Conservation (phyloP, 2,329 filamentous ascomycete genomes). For the Emericellopsis atlantica region DNA sequence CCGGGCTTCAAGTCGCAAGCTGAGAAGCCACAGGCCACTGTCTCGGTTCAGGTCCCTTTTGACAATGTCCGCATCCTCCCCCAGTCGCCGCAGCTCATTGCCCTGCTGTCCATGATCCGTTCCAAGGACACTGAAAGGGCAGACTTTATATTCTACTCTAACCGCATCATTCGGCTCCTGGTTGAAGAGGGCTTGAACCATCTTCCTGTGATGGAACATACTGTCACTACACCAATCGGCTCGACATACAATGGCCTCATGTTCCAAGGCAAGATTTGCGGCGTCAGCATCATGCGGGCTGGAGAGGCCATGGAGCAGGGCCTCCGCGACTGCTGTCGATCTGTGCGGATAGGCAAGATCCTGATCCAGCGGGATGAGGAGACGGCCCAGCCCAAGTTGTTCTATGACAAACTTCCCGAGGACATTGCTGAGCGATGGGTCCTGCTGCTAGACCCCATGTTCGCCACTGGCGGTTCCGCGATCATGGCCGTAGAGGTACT, state of each 20-base stretch:
- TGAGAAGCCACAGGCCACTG: conserved; percentile 76
- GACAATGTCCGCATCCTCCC: conserved; percentile 83
- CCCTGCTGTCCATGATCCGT: conserved; percentile 92
- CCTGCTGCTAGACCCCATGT: conserved; percentile 93
- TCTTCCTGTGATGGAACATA: conserved; percentile 78
- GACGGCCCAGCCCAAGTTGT: conserved; percentile 80
- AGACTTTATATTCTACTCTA: conserved; percentile 99
- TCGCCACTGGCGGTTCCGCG: conserved; percentile 91
- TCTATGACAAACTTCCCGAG: conserved; percentile 93
- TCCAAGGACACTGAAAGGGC: conserved; percentile 81
- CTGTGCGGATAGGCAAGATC: conserved; percentile 97
- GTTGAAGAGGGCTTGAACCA: conserved; percentile 98
- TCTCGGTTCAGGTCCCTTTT: conserved; percentile 70
- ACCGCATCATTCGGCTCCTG: conserved; percentile 89
- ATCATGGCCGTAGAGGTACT: conserved; percentile 95
- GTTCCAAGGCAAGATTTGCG: conserved; percentile 97
- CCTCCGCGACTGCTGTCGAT: conserved; percentile 87
- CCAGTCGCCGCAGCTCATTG: conserved; percentile 94
- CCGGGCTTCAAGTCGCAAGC: conserved; percentile 64
- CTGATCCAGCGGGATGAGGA: conserved; percentile 96
- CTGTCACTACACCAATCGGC: conserved; percentile 83
- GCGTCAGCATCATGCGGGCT: conserved; percentile 95
- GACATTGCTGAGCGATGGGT: conserved; percentile 93
- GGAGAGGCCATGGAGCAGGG: conserved; percentile 99
- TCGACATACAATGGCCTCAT: conserved; percentile 79